Evolutionary conservation across 2,329 filamentous ascomycete species (phyloP), one percentile per base, ranked within the genome.

Genomic region (Dactylonectria macrodidyma): DNA sequence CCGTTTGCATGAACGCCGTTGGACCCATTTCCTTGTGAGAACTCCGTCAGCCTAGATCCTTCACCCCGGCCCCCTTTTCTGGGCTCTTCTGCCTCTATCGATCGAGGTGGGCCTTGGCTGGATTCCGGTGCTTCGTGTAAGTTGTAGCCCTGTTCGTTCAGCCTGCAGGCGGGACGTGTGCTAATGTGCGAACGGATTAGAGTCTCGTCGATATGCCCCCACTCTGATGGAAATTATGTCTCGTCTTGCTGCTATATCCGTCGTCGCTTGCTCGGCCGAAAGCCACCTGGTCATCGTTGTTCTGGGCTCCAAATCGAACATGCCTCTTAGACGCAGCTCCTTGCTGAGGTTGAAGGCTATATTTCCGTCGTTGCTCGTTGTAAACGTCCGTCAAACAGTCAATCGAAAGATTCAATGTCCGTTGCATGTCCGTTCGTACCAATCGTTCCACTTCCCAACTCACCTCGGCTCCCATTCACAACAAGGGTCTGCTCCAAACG

Each of bases 1-100:
- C 58, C 59, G 44, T 22, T 9, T 64, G 59, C 64, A 66, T 66
- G 61, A 66, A 62, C 54, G 38, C 62, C 57, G 30, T 59, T 30
- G 36, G 65, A 55, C 52, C 65, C 67, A 52, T 70, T 46, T 30
- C 55, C 38, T 62, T 33, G 44, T 41, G 41, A 46, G 56, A 68
- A 61, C 58, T 55, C 46, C 51, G 52, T 54, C 51, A 57, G 48
- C 52, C 59, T 58, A 46, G 59, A 63, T 59, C 59, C 65, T 36
- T 62, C 51, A 46, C 38, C 48, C 22, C 7, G 22, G 4, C 34
- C 48, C 51, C n/a, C 22, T 63, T 58, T 46, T 51, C 5, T 48
- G 12, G 46, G 22, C 50, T 48, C 36, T 66, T 61, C 47, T 24
- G 68, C 44, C 59, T 67, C 48, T 47, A 58, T 66, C 33, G 11